phyloP scores from a whole-genome alignment of 2,329 filamentous ascomycete species.

The Beauveria sp. region DNA sequence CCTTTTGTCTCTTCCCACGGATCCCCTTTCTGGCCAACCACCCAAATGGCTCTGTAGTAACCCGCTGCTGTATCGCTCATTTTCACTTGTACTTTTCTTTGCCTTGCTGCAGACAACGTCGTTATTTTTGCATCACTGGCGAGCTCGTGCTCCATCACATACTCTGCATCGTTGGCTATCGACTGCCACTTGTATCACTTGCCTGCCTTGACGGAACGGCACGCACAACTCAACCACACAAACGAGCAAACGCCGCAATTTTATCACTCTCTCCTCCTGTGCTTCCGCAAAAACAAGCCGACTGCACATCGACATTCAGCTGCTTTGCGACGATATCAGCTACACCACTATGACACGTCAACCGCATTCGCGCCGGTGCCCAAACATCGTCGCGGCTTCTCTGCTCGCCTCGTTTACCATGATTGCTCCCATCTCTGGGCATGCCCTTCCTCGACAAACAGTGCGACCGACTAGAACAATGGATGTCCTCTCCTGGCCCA shows the following conservation, averaged over 20 bases:
- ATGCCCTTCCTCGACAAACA: slow-evolving; percentile 27
- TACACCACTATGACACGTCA: background rate
- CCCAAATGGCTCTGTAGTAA: slow-evolving; percentile 5
- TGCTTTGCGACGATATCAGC: background rate
- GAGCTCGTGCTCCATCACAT: background rate
- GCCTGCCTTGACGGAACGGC: background rate
- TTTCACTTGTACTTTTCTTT: background rate
- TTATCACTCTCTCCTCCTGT: too few species aligned
- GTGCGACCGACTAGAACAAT: slow-evolving; percentile 21
- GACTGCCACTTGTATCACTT: background rate
- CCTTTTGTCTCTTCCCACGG: background rate
- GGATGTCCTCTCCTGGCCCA: slow-evolving; percentile 27
- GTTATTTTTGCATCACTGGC: slow-evolving; percentile 1
- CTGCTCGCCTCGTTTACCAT: slow-evolving; percentile 21
- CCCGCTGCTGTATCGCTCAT: background rate
- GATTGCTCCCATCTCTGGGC: slow-evolving; percentile 19
- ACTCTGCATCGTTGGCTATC: background rate
- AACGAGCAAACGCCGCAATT: background rate
- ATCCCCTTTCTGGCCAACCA: background rate
- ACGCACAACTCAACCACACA: background rate
- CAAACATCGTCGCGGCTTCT: background rate
- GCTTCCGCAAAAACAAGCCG: background rate
- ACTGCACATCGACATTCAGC: background rate
- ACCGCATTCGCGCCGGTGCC: background rate
- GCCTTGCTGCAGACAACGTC: background rate